Conservation (phyloP, 2,329 filamentous ascomycete genomes). For the Davidsoniella australis region DNA sequence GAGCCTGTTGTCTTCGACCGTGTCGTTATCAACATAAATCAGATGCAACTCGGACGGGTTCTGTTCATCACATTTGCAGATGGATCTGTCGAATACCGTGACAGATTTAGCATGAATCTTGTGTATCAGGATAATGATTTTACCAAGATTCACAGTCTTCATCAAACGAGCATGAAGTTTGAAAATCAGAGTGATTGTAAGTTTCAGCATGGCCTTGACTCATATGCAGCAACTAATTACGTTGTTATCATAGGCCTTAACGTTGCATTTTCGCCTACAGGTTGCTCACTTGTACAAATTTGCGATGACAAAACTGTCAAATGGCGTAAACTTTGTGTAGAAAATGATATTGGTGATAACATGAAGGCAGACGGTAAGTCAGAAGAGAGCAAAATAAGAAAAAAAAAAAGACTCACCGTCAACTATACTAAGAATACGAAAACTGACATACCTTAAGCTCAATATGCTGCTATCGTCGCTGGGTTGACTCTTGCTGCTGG, state of each 20-base stretch:
- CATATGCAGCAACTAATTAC: slow-evolving; percentile 13
- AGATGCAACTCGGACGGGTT: slow-evolving; percentile 53
- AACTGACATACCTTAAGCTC: slow-evolving; percentile 21
- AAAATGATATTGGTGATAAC: slow-evolving; percentile 27
- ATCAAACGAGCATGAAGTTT: slow-evolving; percentile 65
- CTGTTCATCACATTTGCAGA: slow-evolving; percentile 63
- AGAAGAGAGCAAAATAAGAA: background rate
- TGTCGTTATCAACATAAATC: slow-evolving; percentile 49
- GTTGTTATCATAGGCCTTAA: slow-evolving; percentile 32
- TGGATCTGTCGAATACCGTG: slow-evolving; percentile 64
- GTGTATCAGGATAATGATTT: slow-evolving; percentile 47
- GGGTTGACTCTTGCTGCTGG: slow-evolving; percentile 38
- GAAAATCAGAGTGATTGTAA: slow-evolving; percentile 43
- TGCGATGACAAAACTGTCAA: slow-evolving; percentile 40
- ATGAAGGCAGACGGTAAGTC: slow-evolving; percentile 10
- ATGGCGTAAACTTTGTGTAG: slow-evolving; percentile 39
- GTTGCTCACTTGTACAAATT: slow-evolving; percentile 40
- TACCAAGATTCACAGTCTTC: slow-evolving; percentile 49
- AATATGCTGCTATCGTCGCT: slow-evolving; percentile 42
- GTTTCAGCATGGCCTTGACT: slow-evolving; percentile 14
- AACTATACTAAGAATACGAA: slow-evolving; percentile 15
- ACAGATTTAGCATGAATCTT: slow-evolving; percentile 54
- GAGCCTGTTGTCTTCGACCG: slow-evolving; percentile 51
- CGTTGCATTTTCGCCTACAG: slow-evolving; percentile 42
- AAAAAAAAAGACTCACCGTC: background rate